Evolutionary conservation across 768 basidiomycete species (phyloP), one percentile per base, ranked within the genome.

Genomic region (Sutorius australiensis): DNA sequence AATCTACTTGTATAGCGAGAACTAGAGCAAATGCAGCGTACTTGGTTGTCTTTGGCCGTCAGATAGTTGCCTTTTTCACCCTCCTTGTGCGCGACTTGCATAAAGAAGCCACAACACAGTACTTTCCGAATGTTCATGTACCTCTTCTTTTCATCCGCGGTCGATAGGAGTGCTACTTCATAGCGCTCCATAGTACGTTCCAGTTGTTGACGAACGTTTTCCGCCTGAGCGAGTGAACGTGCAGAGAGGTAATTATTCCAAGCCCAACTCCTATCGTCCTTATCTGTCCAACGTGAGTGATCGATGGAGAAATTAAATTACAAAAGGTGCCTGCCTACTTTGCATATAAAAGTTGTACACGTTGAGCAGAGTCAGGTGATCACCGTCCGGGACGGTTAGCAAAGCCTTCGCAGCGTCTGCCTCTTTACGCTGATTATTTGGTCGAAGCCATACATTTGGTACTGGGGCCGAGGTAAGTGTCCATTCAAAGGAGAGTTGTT

Each of bases 81-180:
- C 66, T 95, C 93, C 68, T 91, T 90, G 70, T 97, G 93, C 7
- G 95, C 97, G 12, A 92, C 83, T 67, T 98, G 95, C 95, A 97
- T 98, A 74, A 98, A 99, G 79, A 91, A 99, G 2, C 95, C 97
- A 60, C 87, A 89, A 5, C 90, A 87, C 19, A 98, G 76, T 0
- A 88, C 87, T 70, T 86, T 85, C 27, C 92, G 82, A 51, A 98
- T 85, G 59, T 86, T 86, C 48, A 73, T 57, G 68, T 82, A 87
- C 57, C 87, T 80, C 65, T 86, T 89, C 63, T 76, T 78, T 61
- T 88, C 81, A 59, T 93, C 87, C 27, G 67, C 68, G 2, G 82
- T 76, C 7, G 85, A 84, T 27, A 93, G 69, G 19, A 94, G 67
- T 28, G 88, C 87, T 32, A 95, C 73, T 53, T 94, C 92, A 64